These are phyloP conservation scores for Mangifera indica DNA, from an alignment of 345 rosid species.

Conservation along the genomic window DNA sequence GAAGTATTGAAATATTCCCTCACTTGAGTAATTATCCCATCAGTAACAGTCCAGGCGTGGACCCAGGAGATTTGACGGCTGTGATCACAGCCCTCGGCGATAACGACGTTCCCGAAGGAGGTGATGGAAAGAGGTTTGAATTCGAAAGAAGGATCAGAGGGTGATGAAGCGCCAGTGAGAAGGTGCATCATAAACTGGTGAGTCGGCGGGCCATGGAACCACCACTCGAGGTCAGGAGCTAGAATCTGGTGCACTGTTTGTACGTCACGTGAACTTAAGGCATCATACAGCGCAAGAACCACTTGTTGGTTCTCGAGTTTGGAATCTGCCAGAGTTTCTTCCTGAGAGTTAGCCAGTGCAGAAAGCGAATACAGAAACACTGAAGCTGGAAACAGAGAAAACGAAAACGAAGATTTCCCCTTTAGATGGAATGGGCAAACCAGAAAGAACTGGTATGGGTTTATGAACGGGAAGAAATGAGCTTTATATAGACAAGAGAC, in stretches of 20 bases:
- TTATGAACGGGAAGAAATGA: not conserved
- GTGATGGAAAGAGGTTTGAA: slow-evolving; percentile 50
- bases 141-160: slow-evolving; percentile 34
- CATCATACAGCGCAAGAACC: slow-evolving; percentile 87
- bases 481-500: slow-evolving; percentile 30
- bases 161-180: slow-evolving; percentile 61
- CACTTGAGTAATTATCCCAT: slow-evolving; percentile 93
- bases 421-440: not conserved
- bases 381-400: not conserved
- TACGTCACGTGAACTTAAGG: slow-evolving; percentile 78
- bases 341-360: slow-evolving; percentile 75
- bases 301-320: slow-evolving; percentile 60
- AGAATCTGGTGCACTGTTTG: slow-evolving; percentile 67
- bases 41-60: slow-evolving; percentile 92
- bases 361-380: slow-evolving; percentile 6
- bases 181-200: slow-evolving; percentile 98
- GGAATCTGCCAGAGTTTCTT: slow-evolving; percentile 53
- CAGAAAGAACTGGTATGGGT: slow-evolving; percentile 18
- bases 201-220: slow-evolving; percentile 99
- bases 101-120: slow-evolving; percentile 64
- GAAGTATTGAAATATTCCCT: slow-evolving; percentile 94
- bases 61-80: slow-evolving; percentile 69
- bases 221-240: slow-evolving; percentile 91
- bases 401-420: too few relatives aligned
- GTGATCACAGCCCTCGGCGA: slow-evolving; percentile 81